Evolutionary conservation across 768 basidiomycete genomes (phyloP).

Genomic region (Clavaria fumosa): DNA sequence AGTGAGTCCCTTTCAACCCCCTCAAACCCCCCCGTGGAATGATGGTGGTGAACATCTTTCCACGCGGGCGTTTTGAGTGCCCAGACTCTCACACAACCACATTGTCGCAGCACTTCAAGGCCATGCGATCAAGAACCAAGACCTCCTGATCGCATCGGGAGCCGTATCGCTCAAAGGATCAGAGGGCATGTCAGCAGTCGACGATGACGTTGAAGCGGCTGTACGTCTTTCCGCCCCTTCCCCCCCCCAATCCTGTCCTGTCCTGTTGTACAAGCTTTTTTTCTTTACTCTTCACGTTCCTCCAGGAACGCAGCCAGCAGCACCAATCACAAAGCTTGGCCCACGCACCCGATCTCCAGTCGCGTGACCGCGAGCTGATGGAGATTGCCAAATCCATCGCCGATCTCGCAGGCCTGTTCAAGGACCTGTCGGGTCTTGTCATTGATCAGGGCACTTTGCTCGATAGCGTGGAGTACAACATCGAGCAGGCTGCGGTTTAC

Average conservation of each 20-base stretch:
- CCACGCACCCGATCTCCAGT: conserved; percentile 25
- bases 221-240: conserved; percentile 30
- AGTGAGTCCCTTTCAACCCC: conserved; percentile 47
- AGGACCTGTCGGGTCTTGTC: conserved; percentile 82
- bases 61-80: conserved; percentile 3
- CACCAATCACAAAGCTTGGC: conserved; percentile 24
- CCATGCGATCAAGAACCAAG: conserved; percentile 95
- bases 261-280: too few relatives aligned
- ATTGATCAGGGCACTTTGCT: conserved; percentile 97
- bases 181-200: conserved; percentile 70
- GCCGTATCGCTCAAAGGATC: conserved; percentile 68
- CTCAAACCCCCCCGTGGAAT: conserved; percentile 12
- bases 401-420: conserved; percentile 87
- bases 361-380: conserved; percentile 54
- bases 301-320: conserved; percentile 23
- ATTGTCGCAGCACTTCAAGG: conserved; percentile 82
- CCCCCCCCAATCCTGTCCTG: too few relatives aligned
- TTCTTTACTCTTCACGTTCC: conserved; percentile 10
- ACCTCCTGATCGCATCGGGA: conserved; percentile 81
- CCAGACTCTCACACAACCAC: too few relatives aligned
- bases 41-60: conserved; percentile 7
- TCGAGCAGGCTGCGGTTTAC: conserved; percentile 77
- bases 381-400: conserved; percentile 89
- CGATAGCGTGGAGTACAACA: conserved; percentile 95
- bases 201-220: conserved; percentile 82